Evolutionary conservation across 352 stramenopile species (phyloP).

Genomic region (Phytophthora aleatoria): DNA sequence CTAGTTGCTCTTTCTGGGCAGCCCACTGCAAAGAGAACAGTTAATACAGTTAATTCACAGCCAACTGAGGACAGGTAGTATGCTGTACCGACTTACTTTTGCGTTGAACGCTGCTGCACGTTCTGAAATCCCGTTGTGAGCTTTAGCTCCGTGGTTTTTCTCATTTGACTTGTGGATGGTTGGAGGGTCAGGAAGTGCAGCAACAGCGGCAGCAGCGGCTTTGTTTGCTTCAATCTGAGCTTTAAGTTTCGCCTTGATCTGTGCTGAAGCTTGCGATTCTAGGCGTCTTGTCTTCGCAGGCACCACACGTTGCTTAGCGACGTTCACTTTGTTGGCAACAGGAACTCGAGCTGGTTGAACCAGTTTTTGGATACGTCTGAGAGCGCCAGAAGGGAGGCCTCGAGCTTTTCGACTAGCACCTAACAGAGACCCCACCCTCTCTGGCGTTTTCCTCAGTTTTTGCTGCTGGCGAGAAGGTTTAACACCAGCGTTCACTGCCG

Average conservation of each 20-base stretch:
- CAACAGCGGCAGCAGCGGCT: slow-evolving; percentile 31
- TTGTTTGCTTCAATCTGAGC: slow-evolving; percentile 21
- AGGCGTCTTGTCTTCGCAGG: slow-evolving; percentile 7
- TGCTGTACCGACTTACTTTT: slow-evolving; percentile 33
- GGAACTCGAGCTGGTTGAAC: slow-evolving; percentile 20
- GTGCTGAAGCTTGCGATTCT: slow-evolving; percentile 1
- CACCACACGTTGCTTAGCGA: slow-evolving; percentile 15
- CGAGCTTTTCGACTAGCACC: slow-evolving; percentile 26
- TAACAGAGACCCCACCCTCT: slow-evolving; percentile 19
- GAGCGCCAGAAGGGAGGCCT: slow-evolving; percentile 9
- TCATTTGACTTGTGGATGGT: neutral
- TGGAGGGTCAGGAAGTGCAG: slow-evolving; percentile 30
- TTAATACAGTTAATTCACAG: neutral
- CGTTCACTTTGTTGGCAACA: slow-evolving; percentile 4
- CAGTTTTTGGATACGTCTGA: slow-evolving; percentile 20
- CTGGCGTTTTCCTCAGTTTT: slow-evolving; percentile 10
- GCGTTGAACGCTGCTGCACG: slow-evolving; percentile 66
- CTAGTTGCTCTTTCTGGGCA: slow-evolving; percentile 45
- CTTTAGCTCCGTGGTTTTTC: neutral
- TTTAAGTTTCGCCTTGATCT: slow-evolving; percentile 22
- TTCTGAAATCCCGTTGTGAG: slow-evolving; percentile 23
- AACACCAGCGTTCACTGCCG: neutral
- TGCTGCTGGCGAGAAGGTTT: slow-evolving; percentile 13
- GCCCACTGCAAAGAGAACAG: slow-evolving; percentile 38
- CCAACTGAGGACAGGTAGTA: neutral